Base-by-base conservation (phyloP, 768 basidiomycete species). In the Boletus rex-veris region DNA sequence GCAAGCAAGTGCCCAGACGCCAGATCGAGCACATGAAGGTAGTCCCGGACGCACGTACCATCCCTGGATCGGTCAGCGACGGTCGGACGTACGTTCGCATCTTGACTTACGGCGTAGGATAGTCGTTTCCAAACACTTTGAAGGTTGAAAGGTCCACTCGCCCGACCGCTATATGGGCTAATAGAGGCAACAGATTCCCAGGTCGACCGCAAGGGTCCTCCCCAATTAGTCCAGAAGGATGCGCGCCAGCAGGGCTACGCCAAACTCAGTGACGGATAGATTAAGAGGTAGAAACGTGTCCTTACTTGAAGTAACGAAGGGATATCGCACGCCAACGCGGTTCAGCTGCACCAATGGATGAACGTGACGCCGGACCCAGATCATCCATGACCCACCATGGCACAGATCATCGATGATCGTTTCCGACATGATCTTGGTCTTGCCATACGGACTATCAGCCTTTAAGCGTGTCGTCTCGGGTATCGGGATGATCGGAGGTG, bases 1-100 rank as follows among this genome's bases (percentile, higher is more conserved):
- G 97, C 92, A 45, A 93, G 82, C 46, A 96, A 77, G 72, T 99
- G 97, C 1, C 97, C 97, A 15, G 84, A 77, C n/a, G 97, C 92
- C 44, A 99, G 80, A 71, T 99, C 97, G 68, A 98, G 82, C 56
- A 99, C 83, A 64, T 94, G 92, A 12, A 94, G 76, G 70, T 94
- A 94, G 72, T 98, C 95, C 40, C 95, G 87, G n/a, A 98, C 92
- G 64, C 96, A 99, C 8, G 96, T 98, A 9, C 96, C 96, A 66
- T 98, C 96, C 36, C 90, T 91, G 58, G 7, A 45, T 37, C 44
- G 26, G 49, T 64, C 35, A 56, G 42, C 31, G 21, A 19, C 26
- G 8, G 6, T 19, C 19, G 9, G 7, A 6, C 1, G 4, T 0
- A 2, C 16, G 26, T 16, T 18, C 31, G 8, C n/a, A 16, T 35